Base-by-base conservation (phyloP, 2,329 filamentous ascomycete genomes). In the Exophiala oligosperma region DNA sequence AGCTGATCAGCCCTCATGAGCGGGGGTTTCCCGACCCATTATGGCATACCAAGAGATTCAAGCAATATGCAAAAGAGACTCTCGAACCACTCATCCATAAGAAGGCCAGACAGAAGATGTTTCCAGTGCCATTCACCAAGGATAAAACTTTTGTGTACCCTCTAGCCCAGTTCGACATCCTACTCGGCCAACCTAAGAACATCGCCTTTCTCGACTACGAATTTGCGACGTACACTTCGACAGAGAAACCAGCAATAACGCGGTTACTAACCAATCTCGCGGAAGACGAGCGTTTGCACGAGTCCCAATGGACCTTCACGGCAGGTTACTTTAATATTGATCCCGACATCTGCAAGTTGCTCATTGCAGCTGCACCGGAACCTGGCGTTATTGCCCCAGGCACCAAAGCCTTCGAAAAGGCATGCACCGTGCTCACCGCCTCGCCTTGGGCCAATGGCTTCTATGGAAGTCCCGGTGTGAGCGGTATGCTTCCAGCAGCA, bases 241-340 rank as follows among this genome's bases (percentile, higher is more conserved):
- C 93, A 11, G 94, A 99, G 72, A 86, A 94, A 11, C 91, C 91
- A 1, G 88, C 89, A 14, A 78, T 99, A 17, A 91, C 85, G 0
- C 83, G 84, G 47, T 83, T 97, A 40, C 81, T 97, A 2, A 82
- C 82, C 44, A 83, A 83, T 1, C 81, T 97, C 2, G 81, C 87
- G 0, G 76, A 73, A 0, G 82, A 88, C 0, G 65, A 73, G 4
- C 76, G 81, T 4, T 89, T 91, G 67, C 77, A 80, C 8, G 81
- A 84, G 35, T 90, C 89, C 0, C 88, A 85, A 12, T 99, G 94
- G 94, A 94, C 91, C 0, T 97, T 99, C 73, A 97, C 94, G 0
- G 94, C 94, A 0, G 94, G 94, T 52, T 99, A 99, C 77, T 99
- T 99, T 78, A 99, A 99, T 77, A 96, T 96, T 56, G 92, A 92